Base-by-base conservation (phyloP, 1,284 basidiomycete species). In the Trichosporon asahii region DNA sequence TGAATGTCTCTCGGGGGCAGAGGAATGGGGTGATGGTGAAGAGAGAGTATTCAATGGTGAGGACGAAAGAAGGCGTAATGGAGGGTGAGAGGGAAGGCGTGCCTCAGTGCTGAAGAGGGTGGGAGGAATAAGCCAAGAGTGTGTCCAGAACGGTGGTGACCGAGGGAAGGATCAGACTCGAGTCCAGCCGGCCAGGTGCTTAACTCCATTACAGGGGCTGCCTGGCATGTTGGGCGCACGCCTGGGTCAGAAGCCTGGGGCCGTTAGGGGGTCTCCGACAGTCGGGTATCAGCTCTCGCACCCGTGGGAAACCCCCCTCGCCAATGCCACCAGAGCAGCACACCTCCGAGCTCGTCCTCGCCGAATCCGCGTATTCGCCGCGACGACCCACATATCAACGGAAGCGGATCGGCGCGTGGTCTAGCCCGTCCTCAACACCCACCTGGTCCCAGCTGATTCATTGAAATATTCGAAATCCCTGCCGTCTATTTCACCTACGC, bases 391-490 rank as follows among this genome's bases (percentile, higher is more conserved):
- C 15, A 18, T 33, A 31, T 33, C 57, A 33, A 8, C 57, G 29
- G 29, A 31, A 31, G 57, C 57, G 57, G 57, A 29, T 31, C 29
- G 27, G 57, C 57, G 27, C 57, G 29, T 61, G 57, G 57, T 27
- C 27, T 27, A 31, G 57, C 27, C 49, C 44, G 44, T 21, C 9
- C 49, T 25, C n/a, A 9, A 9, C 31, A 21, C 25, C 21, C 49
- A 8, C 31, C 11, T 8, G 11, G 31, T 8, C 31, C 31, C 31
- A 33, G 49, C 49, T 53, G 4, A 14, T 33, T 33, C 4, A 8
- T 33, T 33, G 4, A 7, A 33, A 18, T 31, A 61, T 61, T 61
- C 57, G 57, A 61, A 61, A 61, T 61, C 57, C 57, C 57, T 61
- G 29, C 27, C 53, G 8, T n/a, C 27, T 12, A 61, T 61, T 61